A percentile compares a stretch with the other conserved stretches of the same genome.
Conservation (phyloP, 2,329 filamentous ascomycete genomes). For the Didymosphaeria variabile region DNA sequence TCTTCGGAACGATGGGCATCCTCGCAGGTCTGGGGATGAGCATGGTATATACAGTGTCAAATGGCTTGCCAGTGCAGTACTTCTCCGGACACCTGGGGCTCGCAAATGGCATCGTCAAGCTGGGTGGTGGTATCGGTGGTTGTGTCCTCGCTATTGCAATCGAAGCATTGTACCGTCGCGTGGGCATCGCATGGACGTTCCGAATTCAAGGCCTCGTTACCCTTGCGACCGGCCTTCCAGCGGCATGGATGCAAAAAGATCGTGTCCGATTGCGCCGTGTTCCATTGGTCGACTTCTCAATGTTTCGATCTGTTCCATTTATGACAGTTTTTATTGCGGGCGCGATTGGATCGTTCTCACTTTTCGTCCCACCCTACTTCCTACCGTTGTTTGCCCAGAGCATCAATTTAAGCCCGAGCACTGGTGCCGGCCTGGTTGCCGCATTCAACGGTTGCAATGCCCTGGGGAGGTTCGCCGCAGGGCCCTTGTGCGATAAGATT, state of each 20-base stretch:
- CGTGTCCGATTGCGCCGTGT: constrained; percentile 29
- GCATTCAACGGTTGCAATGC: constrained; percentile 42
- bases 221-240: constrained; percentile 35
- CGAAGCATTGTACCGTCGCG: constrained; percentile 33
- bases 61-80: constrained; percentile 39
- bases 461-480: constrained; percentile 37
- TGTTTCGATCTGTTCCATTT: constrained; percentile 37
- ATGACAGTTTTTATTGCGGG: constrained; percentile 35
- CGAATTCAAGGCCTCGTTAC: constrained; percentile 38
- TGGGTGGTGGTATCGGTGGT: constrained; percentile 39
- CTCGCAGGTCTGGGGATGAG: constrained; percentile 56
- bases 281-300: constrained; percentile 35
- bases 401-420: constrained; percentile 35
- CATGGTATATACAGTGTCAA: constrained; percentile 34
- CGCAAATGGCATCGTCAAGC: constrained; percentile 42
- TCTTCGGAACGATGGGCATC: constrained; percentile 62
- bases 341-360: constrained; percentile 36
- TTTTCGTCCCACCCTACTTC: constrained; percentile 44
- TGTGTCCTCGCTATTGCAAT: constrained; percentile 38
- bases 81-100: constrained; percentile 40
- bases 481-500: constrained; percentile 39
- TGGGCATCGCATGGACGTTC: constrained; percentile 45
- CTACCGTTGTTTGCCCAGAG: constrained; percentile 40
- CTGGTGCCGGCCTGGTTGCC: constrained; percentile 37
- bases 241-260: constrained; percentile 38